Conservation (phyloP, 129 eudicot genomes). For the Gnaphalium uliginosum region DNA sequence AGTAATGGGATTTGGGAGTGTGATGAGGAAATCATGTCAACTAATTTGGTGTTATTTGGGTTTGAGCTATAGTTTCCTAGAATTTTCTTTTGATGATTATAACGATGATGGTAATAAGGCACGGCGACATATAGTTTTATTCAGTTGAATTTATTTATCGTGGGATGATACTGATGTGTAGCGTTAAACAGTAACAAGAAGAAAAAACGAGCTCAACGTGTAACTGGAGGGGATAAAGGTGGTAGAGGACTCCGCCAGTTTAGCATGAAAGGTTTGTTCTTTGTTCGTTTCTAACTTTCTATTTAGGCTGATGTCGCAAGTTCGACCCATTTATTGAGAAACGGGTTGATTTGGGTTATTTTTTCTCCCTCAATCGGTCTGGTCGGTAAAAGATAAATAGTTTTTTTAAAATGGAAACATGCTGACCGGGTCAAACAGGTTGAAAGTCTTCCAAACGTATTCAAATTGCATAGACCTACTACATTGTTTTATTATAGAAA, state of each 20-base stretch:
- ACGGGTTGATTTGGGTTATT: neutral
- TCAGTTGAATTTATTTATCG: conserved; percentile 3
- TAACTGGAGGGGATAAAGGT: conserved; percentile 77
- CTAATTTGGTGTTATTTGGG: neutral
- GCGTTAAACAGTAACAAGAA: conserved; percentile 56
- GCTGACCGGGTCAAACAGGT: neutral
- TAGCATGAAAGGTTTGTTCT: conserved; percentile 80
- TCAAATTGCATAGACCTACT: neutral
- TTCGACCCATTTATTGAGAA: neutral
- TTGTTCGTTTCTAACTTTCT: conserved; percentile 6
- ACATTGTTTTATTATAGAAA: no score
- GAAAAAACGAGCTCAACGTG: conserved; percentile 86
- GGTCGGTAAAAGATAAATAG: neutral
- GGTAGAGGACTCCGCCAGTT: conserved; percentile 94
- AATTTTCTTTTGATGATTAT: neutral
- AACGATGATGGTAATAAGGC: neutral
- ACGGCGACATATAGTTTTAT: neutral
- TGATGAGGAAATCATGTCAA: neutral
- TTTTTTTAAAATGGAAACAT: neutral
- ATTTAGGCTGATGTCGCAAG: neutral
- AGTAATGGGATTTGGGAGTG: neutral
- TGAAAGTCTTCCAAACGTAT: neutral
- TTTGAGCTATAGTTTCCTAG: neutral
- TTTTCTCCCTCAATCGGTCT: neutral
- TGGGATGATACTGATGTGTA: conserved; percentile 17